These are phyloP conservation scores for Trichophyton equinum DNA, from an alignment of 2,329 filamentous ascomycete genomes.

Conservation along the genomic window DNA sequence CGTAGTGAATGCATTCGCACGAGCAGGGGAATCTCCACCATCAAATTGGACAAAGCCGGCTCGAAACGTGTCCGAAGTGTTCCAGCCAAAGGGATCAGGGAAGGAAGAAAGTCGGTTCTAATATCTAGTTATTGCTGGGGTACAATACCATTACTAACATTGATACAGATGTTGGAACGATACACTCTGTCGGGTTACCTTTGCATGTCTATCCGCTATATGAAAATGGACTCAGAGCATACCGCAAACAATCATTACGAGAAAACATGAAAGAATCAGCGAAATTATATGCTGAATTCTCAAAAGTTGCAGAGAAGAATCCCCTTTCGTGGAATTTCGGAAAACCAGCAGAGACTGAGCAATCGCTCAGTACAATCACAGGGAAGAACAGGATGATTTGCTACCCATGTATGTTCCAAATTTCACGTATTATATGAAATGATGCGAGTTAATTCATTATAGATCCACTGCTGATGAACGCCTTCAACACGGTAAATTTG, in stretches of 20 bases:
- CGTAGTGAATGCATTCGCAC: constrained; percentile 41
- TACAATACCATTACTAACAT: background rate
- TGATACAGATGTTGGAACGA: constrained; percentile 41
- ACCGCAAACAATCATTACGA: constrained; percentile 40
- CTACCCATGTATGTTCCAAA: constrained; percentile 44
- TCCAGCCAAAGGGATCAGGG: constrained; percentile 39
- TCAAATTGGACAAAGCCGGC: constrained; percentile 46
- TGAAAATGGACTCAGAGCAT: constrained; percentile 50
- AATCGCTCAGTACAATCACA: constrained; percentile 42
- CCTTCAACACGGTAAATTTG: constrained; percentile 57
- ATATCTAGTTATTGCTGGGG: background rate
- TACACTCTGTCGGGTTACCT: constrained; percentile 48
- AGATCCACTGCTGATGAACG: constrained; percentile 60
- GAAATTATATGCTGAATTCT: constrained; percentile 49
- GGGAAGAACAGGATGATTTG: constrained; percentile 56
- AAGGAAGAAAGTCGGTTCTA: constrained; percentile 30
- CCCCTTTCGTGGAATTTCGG: constrained; percentile 48
- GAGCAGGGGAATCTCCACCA: constrained; percentile 43
- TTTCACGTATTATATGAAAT: background rate
- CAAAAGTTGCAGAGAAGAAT: constrained; percentile 42
- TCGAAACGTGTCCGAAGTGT: constrained; percentile 36
- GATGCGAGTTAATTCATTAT: constrained; percentile 6
- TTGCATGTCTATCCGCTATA: constrained; percentile 58
- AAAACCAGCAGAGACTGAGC: constrained; percentile 32
- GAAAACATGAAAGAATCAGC: constrained; percentile 50